Percentiles rank a stretch among this genome's conserved stretches.
phyloP scores from a whole-genome alignment of 2,329 filamentous ascomycete species.

The Fusarium bactridioides region DNA sequence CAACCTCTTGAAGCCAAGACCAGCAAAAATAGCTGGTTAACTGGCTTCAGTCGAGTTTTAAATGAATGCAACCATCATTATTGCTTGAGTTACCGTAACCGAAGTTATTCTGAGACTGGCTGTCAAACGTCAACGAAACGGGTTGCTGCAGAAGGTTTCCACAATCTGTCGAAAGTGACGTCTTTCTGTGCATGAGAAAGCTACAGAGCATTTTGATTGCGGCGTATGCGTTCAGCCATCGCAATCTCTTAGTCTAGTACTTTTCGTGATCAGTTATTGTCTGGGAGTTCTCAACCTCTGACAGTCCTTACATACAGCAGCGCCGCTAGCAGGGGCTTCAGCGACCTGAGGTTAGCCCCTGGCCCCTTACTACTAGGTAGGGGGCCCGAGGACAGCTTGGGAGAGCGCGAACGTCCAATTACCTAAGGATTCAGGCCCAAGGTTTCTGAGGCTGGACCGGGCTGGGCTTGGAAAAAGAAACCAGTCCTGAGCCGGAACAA shows the following conservation, averaged over 20 bases:
- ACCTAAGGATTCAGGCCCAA: constrained; percentile 27
- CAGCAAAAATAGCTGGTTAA: neutral
- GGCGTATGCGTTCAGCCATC: constrained; percentile 9
- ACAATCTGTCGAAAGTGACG: constrained; percentile 18
- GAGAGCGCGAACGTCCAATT: constrained; percentile 16
- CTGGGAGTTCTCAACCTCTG: constrained; percentile 1
- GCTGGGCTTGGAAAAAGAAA: constrained; percentile 18
- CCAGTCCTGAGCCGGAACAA: constrained; percentile 21
- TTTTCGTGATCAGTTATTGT: constrained; percentile 17
- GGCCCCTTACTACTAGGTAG: constrained; percentile 11
- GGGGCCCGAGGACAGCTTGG: constrained; percentile 18
- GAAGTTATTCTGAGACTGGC: constrained; percentile 8
- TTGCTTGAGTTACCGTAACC: constrained; percentile 15
- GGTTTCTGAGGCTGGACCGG: constrained; percentile 16
- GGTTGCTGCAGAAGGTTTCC: constrained; percentile 29
- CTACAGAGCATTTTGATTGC: neutral
- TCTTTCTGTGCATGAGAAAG: constrained; percentile 13
- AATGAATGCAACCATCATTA: constrained; percentile 22
- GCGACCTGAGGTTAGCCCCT: constrained; percentile 31
- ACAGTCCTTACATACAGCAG: constrained; percentile 5
- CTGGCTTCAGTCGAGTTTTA: neutral
- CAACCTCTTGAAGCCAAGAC: constrained; percentile 19
- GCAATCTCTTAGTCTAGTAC: neutral
- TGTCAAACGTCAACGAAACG: constrained; percentile 29
- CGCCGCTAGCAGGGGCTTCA: constrained; percentile 30